phyloP scores from a whole-genome alignment of 169 alveolate species.

The Plasmodium fragile region DNA sequence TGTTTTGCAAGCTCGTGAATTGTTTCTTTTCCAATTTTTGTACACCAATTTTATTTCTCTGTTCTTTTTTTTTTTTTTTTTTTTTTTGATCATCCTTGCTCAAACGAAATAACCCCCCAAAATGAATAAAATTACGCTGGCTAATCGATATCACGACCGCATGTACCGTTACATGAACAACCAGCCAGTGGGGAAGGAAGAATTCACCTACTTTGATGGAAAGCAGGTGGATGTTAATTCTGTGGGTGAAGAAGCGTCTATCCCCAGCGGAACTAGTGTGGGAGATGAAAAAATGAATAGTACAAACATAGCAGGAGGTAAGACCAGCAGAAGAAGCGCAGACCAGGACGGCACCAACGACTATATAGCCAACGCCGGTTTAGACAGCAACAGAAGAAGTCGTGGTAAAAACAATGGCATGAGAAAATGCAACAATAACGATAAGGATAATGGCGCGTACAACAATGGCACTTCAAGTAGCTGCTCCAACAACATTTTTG shows the following conservation, averaged over 20 bases:
- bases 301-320: background rate
- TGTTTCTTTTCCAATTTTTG: background rate
- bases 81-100: background rate
- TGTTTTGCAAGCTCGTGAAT: background rate
- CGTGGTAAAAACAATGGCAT: background rate
- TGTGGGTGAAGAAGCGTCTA: background rate
- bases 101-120: background rate
- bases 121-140: constrained; percentile 63
- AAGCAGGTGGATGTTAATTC: background rate
- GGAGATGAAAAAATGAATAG: constrained; percentile 4
- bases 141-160: constrained; percentile 22
- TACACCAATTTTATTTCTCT: background rate
- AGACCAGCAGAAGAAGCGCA: constrained; percentile 5
- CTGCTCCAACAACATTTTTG: background rate
- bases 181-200: constrained; percentile 9
- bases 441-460: constrained; percentile 15
- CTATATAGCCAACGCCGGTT: background rate
- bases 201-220: background rate
- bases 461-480: background rate
- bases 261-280: background rate
- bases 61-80: background rate
- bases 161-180: constrained; percentile 24
- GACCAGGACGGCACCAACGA: background rate
- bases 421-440: background rate
- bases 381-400: background rate